Percentiles rank a stretch among this genome's conserved stretches.
These are phyloP conservation scores for Yarrowia osloensis DNA, from an alignment of 805 yeast species.

Conservation along the genomic window DNA sequence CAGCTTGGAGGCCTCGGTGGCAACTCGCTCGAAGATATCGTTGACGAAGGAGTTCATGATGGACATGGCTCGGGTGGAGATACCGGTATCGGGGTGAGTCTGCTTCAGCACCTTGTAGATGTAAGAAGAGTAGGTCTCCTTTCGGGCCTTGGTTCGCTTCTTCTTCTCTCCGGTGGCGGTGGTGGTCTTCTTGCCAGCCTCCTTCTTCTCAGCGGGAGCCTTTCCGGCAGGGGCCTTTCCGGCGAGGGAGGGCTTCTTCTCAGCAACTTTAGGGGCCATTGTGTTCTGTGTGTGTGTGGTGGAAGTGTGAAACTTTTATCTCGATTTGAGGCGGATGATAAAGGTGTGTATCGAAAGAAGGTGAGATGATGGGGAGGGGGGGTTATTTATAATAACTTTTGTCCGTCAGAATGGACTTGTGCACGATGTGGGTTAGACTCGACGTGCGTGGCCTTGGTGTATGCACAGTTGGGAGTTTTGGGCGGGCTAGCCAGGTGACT, in stretches of 20 bases:
- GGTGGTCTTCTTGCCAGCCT: constrained; percentile 87
- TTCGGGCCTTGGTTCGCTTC: constrained; percentile 94
- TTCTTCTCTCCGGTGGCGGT: constrained; percentile 74
- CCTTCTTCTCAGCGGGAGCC: constrained; percentile 95
- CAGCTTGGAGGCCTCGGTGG: constrained; percentile 95
- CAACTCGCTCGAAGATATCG: constrained; percentile 97
- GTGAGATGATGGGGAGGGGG: constrained; percentile 31
- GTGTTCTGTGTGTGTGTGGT: constrained; percentile 31
- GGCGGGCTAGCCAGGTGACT: not conserved
- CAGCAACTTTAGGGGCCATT: constrained; percentile 55
- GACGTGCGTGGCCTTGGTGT: not conserved
- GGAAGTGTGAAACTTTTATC: constrained; percentile 39
- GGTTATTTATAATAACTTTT: constrained; percentile 25
- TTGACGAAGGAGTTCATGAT: constrained; percentile 98
- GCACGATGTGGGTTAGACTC: constrained; percentile 28
- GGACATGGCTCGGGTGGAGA: constrained; percentile 97
- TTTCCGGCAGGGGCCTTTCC: constrained; percentile 76
- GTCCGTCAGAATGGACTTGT: not conserved
- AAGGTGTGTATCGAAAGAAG: constrained; percentile 37
- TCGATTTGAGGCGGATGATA: constrained; percentile 35
- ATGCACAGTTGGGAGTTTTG: not conserved
- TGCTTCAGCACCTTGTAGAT: constrained; percentile 98
- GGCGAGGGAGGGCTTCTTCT: constrained; percentile 58
- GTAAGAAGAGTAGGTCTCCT: constrained; percentile 97
- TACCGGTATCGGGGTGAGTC: constrained; percentile 99